These are phyloP conservation scores for Suillus fuscotomentosus DNA, from an alignment of 768 basidiomycete genomes.

Conservation along the genomic window DNA sequence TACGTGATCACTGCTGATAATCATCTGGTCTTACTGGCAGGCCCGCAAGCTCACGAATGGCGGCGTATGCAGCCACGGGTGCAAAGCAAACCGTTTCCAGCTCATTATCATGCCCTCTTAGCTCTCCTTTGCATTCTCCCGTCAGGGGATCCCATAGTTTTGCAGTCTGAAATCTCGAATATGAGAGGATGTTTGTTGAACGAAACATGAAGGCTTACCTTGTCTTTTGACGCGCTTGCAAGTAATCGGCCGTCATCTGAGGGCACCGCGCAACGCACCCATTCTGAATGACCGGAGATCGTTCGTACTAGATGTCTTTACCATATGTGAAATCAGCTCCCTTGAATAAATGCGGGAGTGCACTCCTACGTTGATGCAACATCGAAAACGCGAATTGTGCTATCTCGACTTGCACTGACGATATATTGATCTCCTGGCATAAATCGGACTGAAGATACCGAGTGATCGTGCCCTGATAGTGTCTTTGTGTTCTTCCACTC, in stretches of 20 bases:
- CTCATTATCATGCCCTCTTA: conserved; percentile 86
- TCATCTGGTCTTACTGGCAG: conserved; percentile 49
- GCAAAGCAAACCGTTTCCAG: conserved; percentile 83
- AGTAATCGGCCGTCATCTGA: conserved; percentile 72
- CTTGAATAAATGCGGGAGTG: conserved; percentile 3
- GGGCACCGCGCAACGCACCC: conserved; percentile 73
- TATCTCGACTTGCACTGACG: conserved; percentile 85
- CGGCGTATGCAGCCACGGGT: conserved; percentile 68
- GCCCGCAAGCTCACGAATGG: conserved; percentile 76
- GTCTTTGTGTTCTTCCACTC: conserved; percentile 91
- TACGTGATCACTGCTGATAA: conserved; percentile 5
- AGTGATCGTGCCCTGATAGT: conserved; percentile 87
- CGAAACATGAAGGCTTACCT: conserved; percentile 47
- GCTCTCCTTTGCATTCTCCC: conserved; percentile 77
- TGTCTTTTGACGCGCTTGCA: conserved; percentile 84
- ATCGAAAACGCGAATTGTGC: conserved; percentile 84
- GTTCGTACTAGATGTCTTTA: conserved; percentile 72
- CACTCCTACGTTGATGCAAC: conserved; percentile 70
- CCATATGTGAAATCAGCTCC: conserved; percentile 12
- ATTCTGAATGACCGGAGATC: conserved; percentile 76
- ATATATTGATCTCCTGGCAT: conserved; percentile 82
- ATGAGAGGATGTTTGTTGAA: background rate
- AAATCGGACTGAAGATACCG: conserved; percentile 83
- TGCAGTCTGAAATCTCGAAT: conserved; percentile 54
- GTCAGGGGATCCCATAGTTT: conserved; percentile 71